A percentile compares a stretch with the other conserved stretches of the same genome.
These are phyloP conservation scores for Apiospora hydei DNA, from an alignment of 2,329 filamentous ascomycete species.

Conservation along the genomic window DNA sequence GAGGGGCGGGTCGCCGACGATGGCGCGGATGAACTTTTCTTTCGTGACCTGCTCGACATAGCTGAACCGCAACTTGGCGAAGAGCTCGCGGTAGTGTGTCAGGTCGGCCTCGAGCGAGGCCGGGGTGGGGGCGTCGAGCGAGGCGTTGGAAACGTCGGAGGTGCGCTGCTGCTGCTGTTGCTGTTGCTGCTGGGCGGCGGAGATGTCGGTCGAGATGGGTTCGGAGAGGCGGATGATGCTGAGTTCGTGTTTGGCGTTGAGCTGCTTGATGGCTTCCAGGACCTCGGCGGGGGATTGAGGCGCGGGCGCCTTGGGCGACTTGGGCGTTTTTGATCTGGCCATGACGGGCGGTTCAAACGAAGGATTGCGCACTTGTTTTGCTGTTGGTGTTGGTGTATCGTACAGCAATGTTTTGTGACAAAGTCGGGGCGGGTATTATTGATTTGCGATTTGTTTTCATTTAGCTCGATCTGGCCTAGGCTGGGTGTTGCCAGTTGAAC, in stretches of 20 bases:
- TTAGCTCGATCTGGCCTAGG: constrained; percentile 5
- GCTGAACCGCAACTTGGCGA: constrained; percentile 94
- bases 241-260: constrained; percentile 67
- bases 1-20: constrained; percentile 87
- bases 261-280: constrained; percentile 56
- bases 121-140: constrained; percentile 73
- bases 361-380: not conserved
- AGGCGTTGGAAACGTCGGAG: constrained; percentile 75
- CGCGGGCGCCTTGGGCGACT: not conserved
- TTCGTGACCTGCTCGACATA: constrained; percentile 99
- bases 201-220: constrained; percentile 65
- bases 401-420: not conserved
- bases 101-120: constrained; percentile 83
- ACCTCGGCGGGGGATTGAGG: constrained; percentile 46
- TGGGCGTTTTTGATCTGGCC: constrained; percentile 23
- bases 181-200: constrained; percentile 45
- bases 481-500: not conserved
- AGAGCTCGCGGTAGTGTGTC: constrained; percentile 91
- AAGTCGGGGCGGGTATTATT: not conserved
- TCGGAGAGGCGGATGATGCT: constrained; percentile 81
- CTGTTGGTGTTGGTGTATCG: not conserved
- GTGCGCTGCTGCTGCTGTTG: constrained; percentile 59
- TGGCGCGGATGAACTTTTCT: constrained; percentile 93
- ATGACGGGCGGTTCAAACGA: not conserved
- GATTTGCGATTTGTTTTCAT: constrained; percentile 4